phyloP scores from a whole-genome alignment of 139 green algal species.

The Chlamydomonas urium region DNA sequence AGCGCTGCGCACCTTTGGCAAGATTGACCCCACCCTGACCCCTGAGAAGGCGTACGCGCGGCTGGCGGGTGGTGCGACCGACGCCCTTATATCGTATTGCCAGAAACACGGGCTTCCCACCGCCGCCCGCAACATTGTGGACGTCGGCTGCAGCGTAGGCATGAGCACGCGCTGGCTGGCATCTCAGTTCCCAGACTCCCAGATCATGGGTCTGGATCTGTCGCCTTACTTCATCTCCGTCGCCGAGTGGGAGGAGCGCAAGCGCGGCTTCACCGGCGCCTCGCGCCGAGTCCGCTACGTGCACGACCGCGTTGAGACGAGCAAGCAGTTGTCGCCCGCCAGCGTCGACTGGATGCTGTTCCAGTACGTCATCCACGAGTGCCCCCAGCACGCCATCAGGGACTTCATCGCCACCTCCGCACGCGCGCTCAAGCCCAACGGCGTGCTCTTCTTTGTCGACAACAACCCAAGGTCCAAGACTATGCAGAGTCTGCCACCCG shows the following conservation, averaged over 20 bases:
- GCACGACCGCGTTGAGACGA: slow-evolving; percentile 63
- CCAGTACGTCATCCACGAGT: slow-evolving; percentile 76
- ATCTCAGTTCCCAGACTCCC: slow-evolving; percentile 19
- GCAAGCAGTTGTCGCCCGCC: slow-evolving; percentile 40
- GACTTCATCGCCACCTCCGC: slow-evolving; percentile 55
- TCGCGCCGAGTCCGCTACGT: slow-evolving; percentile 59
- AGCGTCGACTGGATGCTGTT: slow-evolving; percentile 72
- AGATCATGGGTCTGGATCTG: slow-evolving; percentile 70
- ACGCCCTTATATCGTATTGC: too few species aligned
- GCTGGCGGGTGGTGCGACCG: neutral
- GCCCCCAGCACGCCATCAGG: slow-evolving; percentile 48
- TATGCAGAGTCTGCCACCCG: slow-evolving; percentile 79
- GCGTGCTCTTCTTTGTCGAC: slow-evolving; percentile 69
- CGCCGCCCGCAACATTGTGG: slow-evolving; percentile 46
- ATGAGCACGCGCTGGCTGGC: slow-evolving; percentile 70
- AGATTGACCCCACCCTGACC: slow-evolving; percentile 25
- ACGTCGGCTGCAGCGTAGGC: slow-evolving; percentile 82
- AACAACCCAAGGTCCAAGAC: slow-evolving; percentile 72
- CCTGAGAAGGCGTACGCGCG: slow-evolving; percentile 23
- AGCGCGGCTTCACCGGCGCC: neutral
- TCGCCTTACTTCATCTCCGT: slow-evolving; percentile 87
- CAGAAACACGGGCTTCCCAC: too few species aligned
- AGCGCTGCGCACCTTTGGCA: slow-evolving; percentile 52
- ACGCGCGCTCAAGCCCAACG: slow-evolving; percentile 68
- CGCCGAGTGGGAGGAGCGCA: slow-evolving; percentile 62